Conservation (phyloP, 2,329 filamentous ascomycete genomes). For the Sporothrix variecibatus region DNA sequence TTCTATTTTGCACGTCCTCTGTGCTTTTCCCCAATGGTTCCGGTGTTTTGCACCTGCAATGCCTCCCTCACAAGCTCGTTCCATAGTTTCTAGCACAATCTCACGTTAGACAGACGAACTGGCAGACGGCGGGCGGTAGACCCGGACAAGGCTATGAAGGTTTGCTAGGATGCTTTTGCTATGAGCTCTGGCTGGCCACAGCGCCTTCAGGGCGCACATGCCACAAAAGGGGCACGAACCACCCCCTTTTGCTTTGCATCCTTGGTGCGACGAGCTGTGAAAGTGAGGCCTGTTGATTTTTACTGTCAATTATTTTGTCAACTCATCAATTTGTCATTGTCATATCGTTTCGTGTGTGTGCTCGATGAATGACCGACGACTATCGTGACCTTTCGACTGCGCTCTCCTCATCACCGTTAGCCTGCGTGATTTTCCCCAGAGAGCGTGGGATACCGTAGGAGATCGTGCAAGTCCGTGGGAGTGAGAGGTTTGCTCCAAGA, state of each 20-base stretch:
- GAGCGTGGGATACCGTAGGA: neutral
- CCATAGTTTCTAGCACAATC: neutral
- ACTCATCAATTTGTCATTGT: neutral
- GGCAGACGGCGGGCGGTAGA: neutral
- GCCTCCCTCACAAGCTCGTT: neutral
- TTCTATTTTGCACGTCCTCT: neutral
- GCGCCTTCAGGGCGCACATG: neutral
- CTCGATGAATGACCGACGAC: neutral
- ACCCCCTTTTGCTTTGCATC: slow-evolving; percentile 3
- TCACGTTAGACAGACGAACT: neutral
- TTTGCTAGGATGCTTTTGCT: neutral
- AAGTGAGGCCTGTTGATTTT: neutral
- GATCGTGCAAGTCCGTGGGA: too few relatives aligned
- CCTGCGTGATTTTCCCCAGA: neutral
- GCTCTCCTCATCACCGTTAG: neutral
- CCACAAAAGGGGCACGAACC: neutral
- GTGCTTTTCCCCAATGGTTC: neutral
- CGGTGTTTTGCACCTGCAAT: neutral
- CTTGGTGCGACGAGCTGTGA: neutral
- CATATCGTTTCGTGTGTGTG: neutral
- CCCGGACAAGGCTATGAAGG: neutral
- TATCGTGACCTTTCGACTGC: neutral
- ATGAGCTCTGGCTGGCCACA: neutral
- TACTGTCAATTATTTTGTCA: neutral
- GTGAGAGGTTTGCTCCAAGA: neutral